Evolutionary conservation across 108 stramenopile genomes (phyloP).

Genomic region (Schizochytrium sp.): DNA sequence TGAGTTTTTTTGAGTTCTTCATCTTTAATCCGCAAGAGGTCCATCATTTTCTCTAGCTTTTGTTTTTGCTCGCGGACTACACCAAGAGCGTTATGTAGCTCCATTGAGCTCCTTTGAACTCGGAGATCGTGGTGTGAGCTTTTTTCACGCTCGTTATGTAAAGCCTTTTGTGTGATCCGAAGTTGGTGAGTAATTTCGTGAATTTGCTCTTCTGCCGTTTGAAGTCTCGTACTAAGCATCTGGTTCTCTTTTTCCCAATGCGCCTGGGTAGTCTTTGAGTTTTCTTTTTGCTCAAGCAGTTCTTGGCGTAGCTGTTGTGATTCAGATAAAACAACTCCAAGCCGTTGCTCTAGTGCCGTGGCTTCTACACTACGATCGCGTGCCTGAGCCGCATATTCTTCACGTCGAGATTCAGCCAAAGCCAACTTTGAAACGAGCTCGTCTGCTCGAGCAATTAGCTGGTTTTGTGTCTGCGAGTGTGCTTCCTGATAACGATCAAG

Average conservation of each 20-base stretch:
- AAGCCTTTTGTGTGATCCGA: neutral
- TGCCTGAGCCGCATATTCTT: neutral
- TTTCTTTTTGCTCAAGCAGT: neutral
- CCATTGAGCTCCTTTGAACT: neutral
- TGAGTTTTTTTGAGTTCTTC: neutral
- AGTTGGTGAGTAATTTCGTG: neutral
- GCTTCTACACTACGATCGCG: slow-evolving; percentile 44
- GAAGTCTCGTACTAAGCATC: neutral
- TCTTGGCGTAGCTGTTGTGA: neutral
- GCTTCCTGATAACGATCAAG: neutral
- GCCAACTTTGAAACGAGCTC: slow-evolving; percentile 19
- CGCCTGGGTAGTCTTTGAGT: neutral
- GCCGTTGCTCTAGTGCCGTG: neutral
- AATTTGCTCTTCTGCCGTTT: neutral
- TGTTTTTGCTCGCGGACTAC: slow-evolving; percentile 30
- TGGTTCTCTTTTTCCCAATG: neutral
- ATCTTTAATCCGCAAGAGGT: neutral
- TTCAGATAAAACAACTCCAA: slow-evolving; percentile 6
- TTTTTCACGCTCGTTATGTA: slow-evolving; percentile 24
- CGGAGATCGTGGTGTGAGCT: neutral
- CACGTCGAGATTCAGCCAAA: neutral
- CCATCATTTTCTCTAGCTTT: neutral
- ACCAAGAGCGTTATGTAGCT: neutral
- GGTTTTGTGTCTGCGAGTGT: neutral
- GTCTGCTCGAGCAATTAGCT: neutral